A percentile compares a stretch with the other conserved stretches of the same genome.
phyloP scores from a whole-genome alignment of 768 basidiomycete genomes.

The Psilocybe azurescens region DNA sequence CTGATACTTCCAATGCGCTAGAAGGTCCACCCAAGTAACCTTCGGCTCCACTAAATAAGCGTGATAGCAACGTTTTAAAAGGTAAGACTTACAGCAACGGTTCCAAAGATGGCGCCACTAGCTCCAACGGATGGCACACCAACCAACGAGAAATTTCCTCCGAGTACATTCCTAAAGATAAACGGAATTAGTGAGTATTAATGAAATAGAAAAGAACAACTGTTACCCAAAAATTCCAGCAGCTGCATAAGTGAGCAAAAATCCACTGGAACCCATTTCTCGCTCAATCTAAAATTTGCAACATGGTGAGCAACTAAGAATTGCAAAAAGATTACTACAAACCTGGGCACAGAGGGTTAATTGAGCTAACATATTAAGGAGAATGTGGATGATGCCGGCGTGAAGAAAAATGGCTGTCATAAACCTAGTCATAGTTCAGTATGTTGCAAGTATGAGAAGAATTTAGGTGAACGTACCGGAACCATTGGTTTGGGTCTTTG shows the following conservation, averaged over 20 bases:
- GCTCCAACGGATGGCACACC: slow-evolving; percentile 92
- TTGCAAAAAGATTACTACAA: slow-evolving; percentile 9
- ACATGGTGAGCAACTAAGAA: neutral
- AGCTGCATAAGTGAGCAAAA: slow-evolving; percentile 85
- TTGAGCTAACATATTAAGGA: slow-evolving; percentile 91
- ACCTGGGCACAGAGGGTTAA: slow-evolving; percentile 81
- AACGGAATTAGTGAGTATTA: neutral
- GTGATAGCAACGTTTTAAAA: neutral
- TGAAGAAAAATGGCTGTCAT: slow-evolving; percentile 91
- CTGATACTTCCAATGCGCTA: slow-evolving; percentile 92
- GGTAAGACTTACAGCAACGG: slow-evolving; percentile 63
- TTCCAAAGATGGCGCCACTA: slow-evolving; percentile 92
- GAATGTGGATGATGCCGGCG: slow-evolving; percentile 92
- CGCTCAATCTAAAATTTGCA: slow-evolving; percentile 69
- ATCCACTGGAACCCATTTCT: slow-evolving; percentile 90
- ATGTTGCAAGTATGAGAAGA: neutral
- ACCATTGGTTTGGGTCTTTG: slow-evolving; percentile 52
- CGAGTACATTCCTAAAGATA: slow-evolving; percentile 72
- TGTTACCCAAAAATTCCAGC: slow-evolving; percentile 90
- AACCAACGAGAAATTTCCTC: slow-evolving; percentile 91
- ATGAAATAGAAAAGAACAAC: neutral
- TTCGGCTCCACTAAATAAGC: slow-evolving; percentile 20
- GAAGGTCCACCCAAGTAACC: slow-evolving; percentile 87
- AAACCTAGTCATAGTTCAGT: slow-evolving; percentile 54
- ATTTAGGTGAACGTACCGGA: slow-evolving; percentile 33